Percentiles rank a stretch among this genome's conserved stretches.
These are phyloP conservation scores for Rhinocladiella similis DNA, from an alignment of 2,329 filamentous ascomycete genomes.

Conservation along the genomic window DNA sequence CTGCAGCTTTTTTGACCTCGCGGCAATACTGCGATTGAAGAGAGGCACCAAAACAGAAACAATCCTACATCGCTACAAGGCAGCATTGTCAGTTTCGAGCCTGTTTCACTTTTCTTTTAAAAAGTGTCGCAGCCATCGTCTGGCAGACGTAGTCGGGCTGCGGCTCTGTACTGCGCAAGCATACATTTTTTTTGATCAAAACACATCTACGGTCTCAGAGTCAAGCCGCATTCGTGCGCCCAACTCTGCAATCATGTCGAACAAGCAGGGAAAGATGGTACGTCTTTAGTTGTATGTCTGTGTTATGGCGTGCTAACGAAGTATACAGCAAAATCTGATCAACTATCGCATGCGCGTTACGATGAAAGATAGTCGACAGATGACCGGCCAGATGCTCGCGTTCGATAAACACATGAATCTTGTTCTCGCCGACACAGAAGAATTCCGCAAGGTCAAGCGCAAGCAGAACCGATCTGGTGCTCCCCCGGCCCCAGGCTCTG, in stretches of 20 bases:
- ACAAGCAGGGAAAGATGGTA: slow-evolving; percentile 99
- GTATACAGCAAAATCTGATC: slow-evolving; percentile 68
- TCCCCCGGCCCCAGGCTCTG: slow-evolving; percentile 63
- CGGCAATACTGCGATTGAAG: slow-evolving; percentile 6
- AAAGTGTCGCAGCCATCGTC: slow-evolving; percentile 26
- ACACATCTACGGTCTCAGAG: background rate
- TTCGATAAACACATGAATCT: slow-evolving; percentile 99
- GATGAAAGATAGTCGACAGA: slow-evolving; percentile 89
- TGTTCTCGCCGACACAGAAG: slow-evolving; percentile 96
- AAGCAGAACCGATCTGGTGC: slow-evolving; percentile 69
- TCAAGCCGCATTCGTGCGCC: slow-evolving; percentile 49
- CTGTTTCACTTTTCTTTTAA: slow-evolving; percentile 11
- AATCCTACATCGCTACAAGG: background rate
- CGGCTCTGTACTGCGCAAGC: slow-evolving; percentile 23
- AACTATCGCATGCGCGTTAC: slow-evolving; percentile 99
- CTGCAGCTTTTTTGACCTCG: slow-evolving; percentile 5
- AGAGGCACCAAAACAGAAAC: slow-evolving; percentile 1
- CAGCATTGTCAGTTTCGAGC: slow-evolving; percentile 23
- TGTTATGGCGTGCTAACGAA: no score
- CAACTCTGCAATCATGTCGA: slow-evolving; percentile 61
- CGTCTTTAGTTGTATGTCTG: slow-evolving; percentile 43
- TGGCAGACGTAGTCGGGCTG: slow-evolving; percentile 24
- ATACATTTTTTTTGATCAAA: slow-evolving; percentile 20
- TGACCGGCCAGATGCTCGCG: slow-evolving; percentile 96
- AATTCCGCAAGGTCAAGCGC: slow-evolving; percentile 88